phyloP scores from a whole-genome alignment of 2,329 filamentous ascomycete genomes.

The Microsporum audouinii region DNA sequence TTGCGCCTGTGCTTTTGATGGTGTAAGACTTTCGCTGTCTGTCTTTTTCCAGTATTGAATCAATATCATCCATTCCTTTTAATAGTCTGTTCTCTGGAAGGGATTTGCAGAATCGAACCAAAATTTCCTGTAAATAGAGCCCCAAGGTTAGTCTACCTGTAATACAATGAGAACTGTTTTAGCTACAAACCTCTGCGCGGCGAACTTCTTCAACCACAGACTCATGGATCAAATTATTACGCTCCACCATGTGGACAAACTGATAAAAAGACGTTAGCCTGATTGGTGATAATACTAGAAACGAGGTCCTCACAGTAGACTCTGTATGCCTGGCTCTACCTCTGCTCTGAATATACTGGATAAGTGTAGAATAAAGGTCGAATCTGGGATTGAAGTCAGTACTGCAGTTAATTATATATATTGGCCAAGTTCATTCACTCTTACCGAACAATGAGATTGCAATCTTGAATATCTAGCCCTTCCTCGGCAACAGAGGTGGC shows the following conservation, averaged over 20 bases:
- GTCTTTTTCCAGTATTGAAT: conserved; percentile 45
- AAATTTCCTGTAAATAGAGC: conserved; percentile 32
- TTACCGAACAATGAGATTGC: conserved; percentile 50
- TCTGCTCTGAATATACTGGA: conserved; percentile 88
- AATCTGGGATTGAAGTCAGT: conserved; percentile 44
- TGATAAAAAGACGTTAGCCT: conserved; percentile 14
- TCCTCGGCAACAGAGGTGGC: conserved; percentile 56
- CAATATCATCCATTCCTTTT: conserved; percentile 47
- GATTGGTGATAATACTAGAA: background rate
- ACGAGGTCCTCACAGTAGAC: conserved; percentile 43
- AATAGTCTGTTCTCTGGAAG: conserved; percentile 66
- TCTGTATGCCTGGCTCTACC: conserved; percentile 68
- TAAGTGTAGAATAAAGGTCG: conserved; percentile 78
- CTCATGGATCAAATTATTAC: conserved; percentile 53
- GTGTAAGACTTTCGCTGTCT: conserved; percentile 44
- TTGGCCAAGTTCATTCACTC: background rate
- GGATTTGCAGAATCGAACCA: conserved; percentile 64
- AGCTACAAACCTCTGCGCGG: conserved; percentile 33
- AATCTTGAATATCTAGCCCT: conserved; percentile 55
- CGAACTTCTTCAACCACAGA: conserved; percentile 44
- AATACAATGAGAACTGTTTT: background rate
- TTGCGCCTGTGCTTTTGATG: conserved; percentile 59
- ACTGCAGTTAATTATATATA: conserved; percentile 31
- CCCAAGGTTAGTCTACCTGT: background rate
- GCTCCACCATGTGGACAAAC: conserved; percentile 76